These are phyloP conservation scores for Harrya chromipes DNA, from an alignment of 768 basidiomycete genomes.

Conservation along the genomic window DNA sequence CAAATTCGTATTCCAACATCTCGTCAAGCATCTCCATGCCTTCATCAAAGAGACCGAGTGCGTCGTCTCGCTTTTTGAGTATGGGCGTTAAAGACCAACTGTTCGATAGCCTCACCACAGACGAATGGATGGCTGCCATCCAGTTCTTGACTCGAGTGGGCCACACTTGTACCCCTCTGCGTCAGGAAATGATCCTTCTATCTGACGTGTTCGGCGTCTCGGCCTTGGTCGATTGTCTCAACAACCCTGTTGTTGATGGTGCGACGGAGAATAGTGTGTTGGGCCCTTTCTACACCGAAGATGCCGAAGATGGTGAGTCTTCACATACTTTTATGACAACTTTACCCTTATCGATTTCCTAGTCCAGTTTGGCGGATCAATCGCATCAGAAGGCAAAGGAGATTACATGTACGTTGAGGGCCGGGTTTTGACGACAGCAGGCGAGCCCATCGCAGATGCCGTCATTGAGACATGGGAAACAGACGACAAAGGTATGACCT, in stretches of 20 bases:
- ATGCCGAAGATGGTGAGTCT: conserved; percentile 63
- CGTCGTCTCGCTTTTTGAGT: conserved; percentile 8
- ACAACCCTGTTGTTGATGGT: conserved; percentile 58
- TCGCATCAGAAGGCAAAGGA: conserved; percentile 86
- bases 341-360: neutral
- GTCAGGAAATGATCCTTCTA: conserved; percentile 82
- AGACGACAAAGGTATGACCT: conserved; percentile 52
- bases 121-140: conserved; percentile 84
- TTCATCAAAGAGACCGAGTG: conserved; percentile 70
- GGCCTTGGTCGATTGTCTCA: conserved; percentile 69
- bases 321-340: neutral
- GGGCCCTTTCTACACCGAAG: conserved; percentile 81
- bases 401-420: conserved; percentile 83
- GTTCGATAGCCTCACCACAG: conserved; percentile 55
- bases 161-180: conserved; percentile 66
- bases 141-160: conserved; percentile 75
- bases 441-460: conserved; percentile 62
- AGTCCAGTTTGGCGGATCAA: conserved; percentile 71
- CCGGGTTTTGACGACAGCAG: conserved; percentile 53
- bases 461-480: conserved; percentile 85
- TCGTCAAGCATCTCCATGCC: conserved; percentile 69
- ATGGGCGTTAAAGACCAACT: neutral
- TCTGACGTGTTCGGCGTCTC: conserved; percentile 81
- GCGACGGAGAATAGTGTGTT: conserved; percentile 76
- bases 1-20: conserved; percentile 46